Conservation (phyloP, 306 rosid species). For the Cucurbita maxima region DNA sequence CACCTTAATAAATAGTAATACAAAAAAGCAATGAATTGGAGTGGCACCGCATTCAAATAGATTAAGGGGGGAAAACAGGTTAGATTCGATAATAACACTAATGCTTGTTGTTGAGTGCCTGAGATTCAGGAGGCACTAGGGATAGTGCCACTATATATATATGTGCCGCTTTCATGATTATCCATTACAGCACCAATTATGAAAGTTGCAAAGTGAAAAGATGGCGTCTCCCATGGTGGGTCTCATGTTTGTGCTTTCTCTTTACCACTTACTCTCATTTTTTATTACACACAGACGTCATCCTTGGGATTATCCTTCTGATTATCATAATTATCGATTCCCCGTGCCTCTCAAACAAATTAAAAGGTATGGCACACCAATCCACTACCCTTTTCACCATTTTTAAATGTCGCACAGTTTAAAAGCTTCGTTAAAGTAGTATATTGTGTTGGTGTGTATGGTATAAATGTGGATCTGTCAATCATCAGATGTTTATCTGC, state of each 20-base stretch:
- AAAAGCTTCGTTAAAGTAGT: constrained; percentile 1
- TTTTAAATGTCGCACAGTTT: neutral
- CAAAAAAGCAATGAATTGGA: neutral
- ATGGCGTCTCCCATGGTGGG: constrained; percentile 3
- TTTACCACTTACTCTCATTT: neutral
- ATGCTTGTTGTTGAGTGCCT: neutral
- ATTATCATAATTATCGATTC: constrained; percentile 3
- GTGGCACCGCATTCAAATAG: neutral
- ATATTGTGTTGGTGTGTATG: neutral
- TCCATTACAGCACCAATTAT: neutral
- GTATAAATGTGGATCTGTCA: neutral
- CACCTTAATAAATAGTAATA: neutral
- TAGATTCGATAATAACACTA: neutral
- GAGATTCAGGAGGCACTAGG: constrained; percentile 6
- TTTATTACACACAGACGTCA: neutral
- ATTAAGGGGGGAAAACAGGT: neutral
- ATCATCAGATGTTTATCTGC: constrained; percentile 3
- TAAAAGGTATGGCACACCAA: neutral
- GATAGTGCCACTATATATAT: neutral
- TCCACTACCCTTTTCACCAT: neutral
- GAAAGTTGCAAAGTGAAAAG: neutral
- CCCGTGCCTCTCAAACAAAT: neutral
- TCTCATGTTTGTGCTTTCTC: neutral
- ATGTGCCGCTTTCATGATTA: neutral
- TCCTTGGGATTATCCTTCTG: constrained; percentile 8